Percentiles rank a stretch among this genome's conserved stretches.
Conservation (phyloP, 2,329 filamentous ascomycete genomes). For the Trichoderma semiorbis region DNA sequence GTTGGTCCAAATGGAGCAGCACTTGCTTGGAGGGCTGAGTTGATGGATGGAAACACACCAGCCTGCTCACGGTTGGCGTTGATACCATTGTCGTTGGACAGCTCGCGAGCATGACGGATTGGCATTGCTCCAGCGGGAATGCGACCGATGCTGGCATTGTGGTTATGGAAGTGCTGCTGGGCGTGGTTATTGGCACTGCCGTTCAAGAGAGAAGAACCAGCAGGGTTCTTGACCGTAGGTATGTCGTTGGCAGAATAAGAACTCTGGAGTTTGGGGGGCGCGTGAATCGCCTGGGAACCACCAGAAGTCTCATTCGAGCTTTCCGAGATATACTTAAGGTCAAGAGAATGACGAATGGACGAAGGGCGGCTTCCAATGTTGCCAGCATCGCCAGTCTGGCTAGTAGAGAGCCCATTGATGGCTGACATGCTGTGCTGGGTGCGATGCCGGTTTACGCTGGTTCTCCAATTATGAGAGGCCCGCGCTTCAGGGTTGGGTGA, state of each 20-base stretch:
- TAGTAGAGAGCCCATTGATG: slow-evolving; percentile 40
- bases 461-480: slow-evolving; percentile 54
- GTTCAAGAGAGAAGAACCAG: slow-evolving; percentile 42
- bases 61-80: slow-evolving; percentile 42
- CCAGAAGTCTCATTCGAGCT: slow-evolving; percentile 37
- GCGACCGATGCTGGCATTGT: slow-evolving; percentile 78
- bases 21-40: slow-evolving; percentile 74
- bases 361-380: slow-evolving; percentile 46
- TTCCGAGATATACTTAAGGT: slow-evolving; percentile 50
- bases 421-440: slow-evolving; percentile 58
- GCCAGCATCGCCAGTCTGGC: slow-evolving; percentile 44
- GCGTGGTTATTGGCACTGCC: slow-evolving; percentile 56
- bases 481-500: slow-evolving; percentile 58
- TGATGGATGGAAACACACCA: slow-evolving; percentile 55
- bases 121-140: slow-evolving; percentile 65
- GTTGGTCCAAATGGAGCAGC: slow-evolving; percentile 75
- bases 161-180: slow-evolving; percentile 66
- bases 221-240: slow-evolving; percentile 73
- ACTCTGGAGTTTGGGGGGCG: slow-evolving; percentile 72
- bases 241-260: slow-evolving; percentile 91
- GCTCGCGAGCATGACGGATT: slow-evolving; percentile 70
- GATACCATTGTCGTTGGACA: slow-evolving; percentile 51
- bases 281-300: slow-evolving; percentile 48
- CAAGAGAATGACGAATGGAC: slow-evolving; percentile 57
- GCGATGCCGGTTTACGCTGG: slow-evolving; percentile 63